Evolutionary conservation across 2,329 filamentous ascomycete genomes (phyloP).

Genomic region (Gyromitra esculenta): DNA sequence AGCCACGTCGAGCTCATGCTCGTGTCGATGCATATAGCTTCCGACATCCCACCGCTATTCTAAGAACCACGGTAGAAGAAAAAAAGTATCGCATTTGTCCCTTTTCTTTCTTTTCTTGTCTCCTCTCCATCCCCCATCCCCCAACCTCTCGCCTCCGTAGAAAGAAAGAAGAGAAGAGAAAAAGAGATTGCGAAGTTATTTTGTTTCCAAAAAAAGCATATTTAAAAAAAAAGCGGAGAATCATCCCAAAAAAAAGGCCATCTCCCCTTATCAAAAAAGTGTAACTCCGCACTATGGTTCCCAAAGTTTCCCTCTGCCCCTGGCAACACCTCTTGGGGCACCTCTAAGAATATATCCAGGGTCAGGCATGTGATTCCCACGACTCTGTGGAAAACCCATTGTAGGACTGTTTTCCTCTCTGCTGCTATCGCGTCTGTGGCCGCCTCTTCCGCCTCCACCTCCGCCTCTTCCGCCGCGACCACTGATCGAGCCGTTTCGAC

Average conservation of each 20-base stretch:
- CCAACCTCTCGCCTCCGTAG: too few species aligned
- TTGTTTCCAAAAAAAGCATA: not conserved
- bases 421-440: slow-evolving; percentile 43
- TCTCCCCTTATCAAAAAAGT: not conserved
- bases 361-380: slow-evolving; percentile 45
- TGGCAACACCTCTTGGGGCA: slow-evolving; percentile 57
- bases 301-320: slow-evolving; percentile 59
- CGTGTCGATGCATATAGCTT: too few species aligned
- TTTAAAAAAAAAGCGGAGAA: too few species aligned
- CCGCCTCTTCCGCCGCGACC: slow-evolving; percentile 38
- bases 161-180: not conserved
- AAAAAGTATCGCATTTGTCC: too few species aligned
- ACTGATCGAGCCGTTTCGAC: slow-evolving; percentile 19
- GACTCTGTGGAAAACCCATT: slow-evolving; percentile 8
- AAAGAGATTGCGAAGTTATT: not conserved
- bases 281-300: slow-evolving; percentile 52
- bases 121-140: too few species aligned
- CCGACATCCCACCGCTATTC: too few species aligned
- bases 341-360: slow-evolving; percentile 57
- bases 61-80: too few species aligned
- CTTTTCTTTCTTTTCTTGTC: too few species aligned
- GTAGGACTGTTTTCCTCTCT: slow-evolving; percentile 34
- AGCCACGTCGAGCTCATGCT: too few species aligned
- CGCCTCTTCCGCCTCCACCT: slow-evolving; percentile 25
- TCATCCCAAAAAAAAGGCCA: not conserved